Evolutionary conservation across 345 rosid genomes (phyloP).

Genomic region (Euphorbia peplus): DNA sequence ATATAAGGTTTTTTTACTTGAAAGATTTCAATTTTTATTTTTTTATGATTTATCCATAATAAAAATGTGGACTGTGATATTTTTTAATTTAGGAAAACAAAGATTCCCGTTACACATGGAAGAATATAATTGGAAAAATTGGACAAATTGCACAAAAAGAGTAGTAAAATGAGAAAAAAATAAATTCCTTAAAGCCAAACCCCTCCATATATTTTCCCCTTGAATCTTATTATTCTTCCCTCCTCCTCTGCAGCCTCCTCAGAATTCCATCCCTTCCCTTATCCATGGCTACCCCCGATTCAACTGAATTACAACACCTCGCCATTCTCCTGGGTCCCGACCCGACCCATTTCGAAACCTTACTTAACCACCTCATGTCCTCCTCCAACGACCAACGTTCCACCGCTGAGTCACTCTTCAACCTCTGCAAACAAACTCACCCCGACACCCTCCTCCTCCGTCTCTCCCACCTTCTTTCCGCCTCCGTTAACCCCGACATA

Average conservation of each 20-base stretch:
- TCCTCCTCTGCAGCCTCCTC: slow-evolving; percentile 6
- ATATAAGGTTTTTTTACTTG: no score
- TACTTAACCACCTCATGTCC: slow-evolving; percentile 79
- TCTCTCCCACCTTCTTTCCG: slow-evolving; percentile 76
- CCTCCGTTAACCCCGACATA: slow-evolving; percentile 56
- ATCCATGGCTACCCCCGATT: slow-evolving; percentile 27
- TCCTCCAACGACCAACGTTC: slow-evolving; percentile 94
- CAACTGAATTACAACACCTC: slow-evolving; percentile 62
- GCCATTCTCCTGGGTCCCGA: slow-evolving; percentile 75
- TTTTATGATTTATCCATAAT: no score
- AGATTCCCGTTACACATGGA: slow-evolving; percentile 16
- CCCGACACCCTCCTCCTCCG: slow-evolving; percentile 78
- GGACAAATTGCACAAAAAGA: background rate
- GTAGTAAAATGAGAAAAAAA: background rate
- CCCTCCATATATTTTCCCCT: background rate
- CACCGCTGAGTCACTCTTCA: slow-evolving; percentile 77
- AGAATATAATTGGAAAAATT: background rate
- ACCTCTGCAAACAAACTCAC: slow-evolving; percentile 76
- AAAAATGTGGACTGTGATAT: no score
- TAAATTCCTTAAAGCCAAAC: background rate
- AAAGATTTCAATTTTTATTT: no score
- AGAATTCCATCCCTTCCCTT: background rate
- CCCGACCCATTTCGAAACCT: slow-evolving; percentile 68
- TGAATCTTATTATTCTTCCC: slow-evolving; percentile 12
- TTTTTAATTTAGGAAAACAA: no score